Base-by-base conservation (phyloP, 306 rosid species). In the Begonia peltatifolia region DNA sequence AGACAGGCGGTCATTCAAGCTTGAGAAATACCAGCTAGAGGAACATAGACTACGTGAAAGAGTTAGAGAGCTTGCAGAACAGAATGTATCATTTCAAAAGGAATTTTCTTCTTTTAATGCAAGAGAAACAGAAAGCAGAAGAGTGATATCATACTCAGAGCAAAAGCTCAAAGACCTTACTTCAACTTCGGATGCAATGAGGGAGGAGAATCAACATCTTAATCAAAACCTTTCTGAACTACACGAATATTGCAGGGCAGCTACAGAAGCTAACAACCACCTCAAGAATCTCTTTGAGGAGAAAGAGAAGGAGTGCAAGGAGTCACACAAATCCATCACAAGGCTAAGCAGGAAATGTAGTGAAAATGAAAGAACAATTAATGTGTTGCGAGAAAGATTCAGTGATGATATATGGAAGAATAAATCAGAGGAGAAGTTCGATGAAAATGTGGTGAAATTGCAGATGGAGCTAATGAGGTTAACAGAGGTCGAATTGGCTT, bases 61-160 rank as follows among this genome's bases (percentile, higher is more conserved):
- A 56, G 94, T 92, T 63, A 77, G 99, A 74, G 99, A 86, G 87
- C 96, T 86, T 41, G 99, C 99, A 15, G 96, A 92, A 69, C 92
- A 84, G 71, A 92, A 92, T 70, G 99, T 92, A 36, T 81, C 93
- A 3, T 87, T 92, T 68, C 95, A 86, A 66, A 86, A 88, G 81
- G 94, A 86, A 66, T 86, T 86, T 50, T 86, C 96, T 58, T 68
- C 85, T 47, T 62, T 75, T 56, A 65, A 68, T 56, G 96, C 55
- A 68, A 86, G 78, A 75, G 93, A 83, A 67, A 54, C 73, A 18
- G 94, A 83, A 74, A 77, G 65, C 61, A 79, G 53, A 62, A 75
- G 62, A 56, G 55, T 64, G 53, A 74, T 79, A 62, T 60, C 78
- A 62, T 60, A 60, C 55, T 74, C 81, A 2, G 93, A 77, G 66